Evolutionary conservation across 2,329 filamentous ascomycete species (phyloP), one percentile per base, ranked within the genome.

Genomic region (Blastomyces percursus): DNA sequence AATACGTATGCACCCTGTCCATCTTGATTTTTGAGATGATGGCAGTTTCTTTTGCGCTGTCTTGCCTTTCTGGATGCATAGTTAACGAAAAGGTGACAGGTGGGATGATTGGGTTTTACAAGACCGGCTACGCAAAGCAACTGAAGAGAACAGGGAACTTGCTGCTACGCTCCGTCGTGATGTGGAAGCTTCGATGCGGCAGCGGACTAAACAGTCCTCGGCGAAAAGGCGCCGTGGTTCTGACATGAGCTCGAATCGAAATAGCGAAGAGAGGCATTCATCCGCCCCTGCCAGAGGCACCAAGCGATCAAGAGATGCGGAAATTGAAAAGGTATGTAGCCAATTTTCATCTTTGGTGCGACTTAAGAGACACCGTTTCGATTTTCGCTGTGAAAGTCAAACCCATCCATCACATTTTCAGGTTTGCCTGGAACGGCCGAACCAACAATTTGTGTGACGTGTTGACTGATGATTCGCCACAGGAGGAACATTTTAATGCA

Each of bases 41-140:
- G 48, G 46, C 12, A 19, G n/a, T 46, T 9, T 19, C 30, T 8
- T 58, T 30, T 44, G 40, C 5, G 42, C 54, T 11, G 56, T 60
- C 21, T 51, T 27, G 40, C 55, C 38, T 61, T 57, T 16, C n/a
- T 12, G 8, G 12, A 40, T 27, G 24, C 46, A 46, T 19, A 35
- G 14, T 27, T 59, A 24, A 59, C 42, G 16, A 35, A 12, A 21
- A 48, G 35, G 19, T 50, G 27, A 67, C 71, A 89, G 86, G 66
- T 99, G 94, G 94, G 94, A 99, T 78, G 94, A 99, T 78, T 97
- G 93, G 93, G 94, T 97, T 54, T 85, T 90, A 27, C 87, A 91
- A 76, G 93, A 97, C 74, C 90, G 94, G 68, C 87, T 99, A 65
- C 88, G 92, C 72, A 96, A 96, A 78, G 88, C 93, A 74, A 96